Conservation (phyloP, 2,329 filamentous ascomycete genomes). For the Neonectria hederae region DNA sequence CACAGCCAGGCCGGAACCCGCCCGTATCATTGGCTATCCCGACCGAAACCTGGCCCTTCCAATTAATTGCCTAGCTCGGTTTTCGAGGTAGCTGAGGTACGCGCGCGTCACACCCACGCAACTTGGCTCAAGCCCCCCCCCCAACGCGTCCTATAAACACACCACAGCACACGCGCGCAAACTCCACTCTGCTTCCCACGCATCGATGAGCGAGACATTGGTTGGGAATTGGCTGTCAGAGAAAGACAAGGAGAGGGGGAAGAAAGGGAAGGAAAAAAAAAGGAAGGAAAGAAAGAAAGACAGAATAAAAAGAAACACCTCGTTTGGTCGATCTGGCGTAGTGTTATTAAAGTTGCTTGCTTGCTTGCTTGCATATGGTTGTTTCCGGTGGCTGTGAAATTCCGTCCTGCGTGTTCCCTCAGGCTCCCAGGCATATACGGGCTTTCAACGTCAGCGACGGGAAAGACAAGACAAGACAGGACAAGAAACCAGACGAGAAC, state of each 20-base stretch:
- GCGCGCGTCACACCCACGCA: slow-evolving; percentile 20
- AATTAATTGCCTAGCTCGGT: not conserved
- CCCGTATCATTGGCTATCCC: slow-evolving; percentile 17
- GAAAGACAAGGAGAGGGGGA: not conserved
- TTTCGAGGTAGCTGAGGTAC: not conserved
- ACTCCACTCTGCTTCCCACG: slow-evolving; percentile 8
- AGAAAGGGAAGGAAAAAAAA: not conserved
- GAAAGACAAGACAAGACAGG: not conserved
- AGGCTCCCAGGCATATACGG: not conserved
- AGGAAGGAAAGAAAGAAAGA: not conserved
- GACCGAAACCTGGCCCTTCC: not conserved
- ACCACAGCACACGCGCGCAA: not conserved
- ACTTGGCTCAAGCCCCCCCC: slow-evolving; percentile 8
- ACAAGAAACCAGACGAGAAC: not conserved
- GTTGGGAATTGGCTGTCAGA: not conserved
- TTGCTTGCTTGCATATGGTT: not conserved
- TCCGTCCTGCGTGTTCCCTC: slow-evolving; percentile 37
- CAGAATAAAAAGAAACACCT: not conserved
- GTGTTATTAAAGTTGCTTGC: not conserved
- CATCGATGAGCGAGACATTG: not conserved
- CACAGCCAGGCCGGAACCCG: slow-evolving; percentile 11
- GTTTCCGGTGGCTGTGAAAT: slow-evolving; percentile 43
- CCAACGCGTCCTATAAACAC: slow-evolving; percentile 17
- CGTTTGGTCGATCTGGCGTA: not conserved
- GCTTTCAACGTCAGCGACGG: not conserved